These are phyloP conservation scores for Blepharisma japonicum DNA, from an alignment of 73 alveolate genomes.

Conservation along the genomic window DNA sequence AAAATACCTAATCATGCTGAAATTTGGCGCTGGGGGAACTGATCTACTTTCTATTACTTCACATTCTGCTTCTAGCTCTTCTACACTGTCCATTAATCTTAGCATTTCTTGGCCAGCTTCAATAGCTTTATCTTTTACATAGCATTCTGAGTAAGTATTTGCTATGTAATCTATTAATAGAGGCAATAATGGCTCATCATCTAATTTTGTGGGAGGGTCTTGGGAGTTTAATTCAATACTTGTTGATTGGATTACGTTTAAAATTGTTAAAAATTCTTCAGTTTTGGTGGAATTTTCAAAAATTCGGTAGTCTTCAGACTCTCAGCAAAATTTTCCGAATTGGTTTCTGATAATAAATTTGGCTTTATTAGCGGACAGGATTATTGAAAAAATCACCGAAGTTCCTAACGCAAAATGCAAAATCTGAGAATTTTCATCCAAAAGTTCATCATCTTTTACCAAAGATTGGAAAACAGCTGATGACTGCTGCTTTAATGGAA, in stretches of 20 bases:
- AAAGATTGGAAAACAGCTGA: slow-evolving; percentile 17
- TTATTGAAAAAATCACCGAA: slow-evolving; percentile 20
- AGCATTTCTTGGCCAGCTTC: neutral
- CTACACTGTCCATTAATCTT: slow-evolving; percentile 25
- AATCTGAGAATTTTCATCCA: neutral
- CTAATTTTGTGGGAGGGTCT: slow-evolving; percentile 11
- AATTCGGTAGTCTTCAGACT: neutral
- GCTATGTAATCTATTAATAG: neutral
- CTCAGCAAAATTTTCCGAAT: slow-evolving; percentile 27
- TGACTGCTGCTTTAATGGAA: neutral
- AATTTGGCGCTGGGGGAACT: neutral
- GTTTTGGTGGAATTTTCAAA: neutral
- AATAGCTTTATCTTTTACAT: neutral
- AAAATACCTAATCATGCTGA: slow-evolving; percentile 4
- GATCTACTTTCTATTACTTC: neutral
- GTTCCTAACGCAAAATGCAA: slow-evolving; percentile 20
- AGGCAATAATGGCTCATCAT: slow-evolving; percentile 19
- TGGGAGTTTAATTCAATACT: neutral
- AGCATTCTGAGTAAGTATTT: slow-evolving; percentile 14
- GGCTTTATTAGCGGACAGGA: neutral
- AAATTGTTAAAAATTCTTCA: neutral
- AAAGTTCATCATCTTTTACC: neutral
- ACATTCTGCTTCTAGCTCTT: slow-evolving; percentile 3
- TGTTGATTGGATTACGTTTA: slow-evolving; percentile 7
- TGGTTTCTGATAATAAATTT: slow-evolving; percentile 18